phyloP scores from a whole-genome alignment of 148 eudicot species.

The Rheum nobile region DNA sequence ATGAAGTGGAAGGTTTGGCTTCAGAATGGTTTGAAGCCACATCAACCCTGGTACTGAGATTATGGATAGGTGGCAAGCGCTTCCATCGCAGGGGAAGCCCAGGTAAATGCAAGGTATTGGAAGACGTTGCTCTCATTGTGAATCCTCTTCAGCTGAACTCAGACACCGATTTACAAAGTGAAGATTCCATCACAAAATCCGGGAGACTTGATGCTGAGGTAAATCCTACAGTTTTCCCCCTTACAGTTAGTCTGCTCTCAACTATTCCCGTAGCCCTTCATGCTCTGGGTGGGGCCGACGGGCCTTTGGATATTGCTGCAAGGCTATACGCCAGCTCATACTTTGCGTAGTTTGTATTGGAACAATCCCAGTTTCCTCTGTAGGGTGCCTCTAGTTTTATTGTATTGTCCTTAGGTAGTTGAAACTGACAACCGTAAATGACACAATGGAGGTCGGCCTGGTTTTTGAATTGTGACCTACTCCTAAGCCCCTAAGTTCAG shows the following conservation, averaged over 20 bases:
- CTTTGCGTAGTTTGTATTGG: constrained; percentile 19
- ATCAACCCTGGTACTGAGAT: constrained; percentile 53
- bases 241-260: constrained; percentile 48
- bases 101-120: constrained; percentile 40
- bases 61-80: constrained; percentile 27
- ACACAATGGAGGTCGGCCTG: neutral
- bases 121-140: constrained; percentile 49
- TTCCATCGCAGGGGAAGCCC: constrained; percentile 40
- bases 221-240: constrained; percentile 58
- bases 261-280: constrained; percentile 75
- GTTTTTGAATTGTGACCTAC: neutral
- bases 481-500: neutral
- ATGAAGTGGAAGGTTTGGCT: constrained; percentile 72
- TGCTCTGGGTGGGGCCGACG: constrained; percentile 83
- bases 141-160: constrained; percentile 27
- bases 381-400: too few relatives aligned
- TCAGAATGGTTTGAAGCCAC: constrained; percentile 88
- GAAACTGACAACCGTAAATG: neutral
- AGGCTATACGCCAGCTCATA: constrained; percentile 70
- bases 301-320: constrained; percentile 72
- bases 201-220: constrained; percentile 12
- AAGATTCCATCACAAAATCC: neutral
- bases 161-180: constrained; percentile 17
- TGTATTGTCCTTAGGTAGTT: neutral
- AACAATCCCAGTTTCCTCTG: too few relatives aligned